A percentile compares a stretch with the other conserved stretches of the same genome.
Evolutionary conservation across 768 basidiomycete species (phyloP).

Genomic region (Kondoa malvinella): DNA sequence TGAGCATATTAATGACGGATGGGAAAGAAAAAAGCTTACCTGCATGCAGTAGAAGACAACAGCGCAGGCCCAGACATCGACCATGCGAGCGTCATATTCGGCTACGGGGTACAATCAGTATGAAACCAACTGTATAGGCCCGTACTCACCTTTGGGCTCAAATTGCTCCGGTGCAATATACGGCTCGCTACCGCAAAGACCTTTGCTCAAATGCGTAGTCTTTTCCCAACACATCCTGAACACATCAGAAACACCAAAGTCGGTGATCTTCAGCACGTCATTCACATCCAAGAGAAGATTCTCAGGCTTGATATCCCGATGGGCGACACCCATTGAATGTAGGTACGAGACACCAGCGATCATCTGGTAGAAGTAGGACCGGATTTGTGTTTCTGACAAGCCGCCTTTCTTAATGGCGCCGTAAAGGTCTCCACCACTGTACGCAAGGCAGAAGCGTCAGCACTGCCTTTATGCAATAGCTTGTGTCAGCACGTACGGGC

Average conservation of each 20-base stretch:
- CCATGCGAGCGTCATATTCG: conserved; percentile 94
- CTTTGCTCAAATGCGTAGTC: conserved; percentile 91
- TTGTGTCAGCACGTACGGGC: conserved; percentile 38
- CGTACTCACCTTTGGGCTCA: conserved; percentile 73
- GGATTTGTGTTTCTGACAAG: conserved; percentile 80
- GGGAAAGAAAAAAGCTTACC: conserved; percentile 3
- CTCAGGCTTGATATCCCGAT: conserved; percentile 95
- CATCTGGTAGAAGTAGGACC: conserved; percentile 96
- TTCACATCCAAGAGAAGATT: conserved; percentile 84
- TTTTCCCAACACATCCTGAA: conserved; percentile 96
- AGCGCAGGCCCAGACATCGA: conserved; percentile 94
- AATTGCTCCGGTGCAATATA: conserved; percentile 99
- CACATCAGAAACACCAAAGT: conserved; percentile 97
- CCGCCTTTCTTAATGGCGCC: conserved; percentile 95
- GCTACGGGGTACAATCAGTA: conserved; percentile 32
- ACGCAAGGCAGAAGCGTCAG: neutral
- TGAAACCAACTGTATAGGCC: neutral
- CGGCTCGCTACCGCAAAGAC: conserved; percentile 90
- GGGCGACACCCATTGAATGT: conserved; percentile 90
- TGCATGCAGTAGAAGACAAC: conserved; percentile 95
- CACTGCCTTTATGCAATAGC: neutral
- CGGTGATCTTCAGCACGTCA: conserved; percentile 90
- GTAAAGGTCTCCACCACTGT: conserved; percentile 74
- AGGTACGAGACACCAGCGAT: conserved; percentile 73
- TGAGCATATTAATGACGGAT: conserved; percentile 28